Conservation (phyloP, 2,329 filamentous ascomycete genomes). For the Penicillium sp. region DNA sequence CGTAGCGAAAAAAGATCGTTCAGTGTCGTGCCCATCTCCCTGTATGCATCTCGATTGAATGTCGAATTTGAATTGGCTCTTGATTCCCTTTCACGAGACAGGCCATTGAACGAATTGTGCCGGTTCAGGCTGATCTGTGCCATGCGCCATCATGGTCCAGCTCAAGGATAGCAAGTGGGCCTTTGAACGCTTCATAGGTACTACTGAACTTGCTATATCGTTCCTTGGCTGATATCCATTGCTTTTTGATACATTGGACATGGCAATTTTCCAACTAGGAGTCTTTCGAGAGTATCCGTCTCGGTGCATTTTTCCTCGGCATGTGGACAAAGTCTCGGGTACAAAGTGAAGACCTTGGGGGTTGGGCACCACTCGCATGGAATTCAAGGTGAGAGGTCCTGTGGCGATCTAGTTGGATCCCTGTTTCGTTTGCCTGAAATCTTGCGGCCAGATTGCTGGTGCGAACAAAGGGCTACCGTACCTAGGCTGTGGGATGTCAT, state of each 20-base stretch:
- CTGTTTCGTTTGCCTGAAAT: background rate
- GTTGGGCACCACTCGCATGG: too few species aligned
- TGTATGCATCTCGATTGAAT: background rate
- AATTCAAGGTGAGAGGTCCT: background rate
- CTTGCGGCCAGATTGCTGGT: background rate
- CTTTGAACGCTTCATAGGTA: too few species aligned
- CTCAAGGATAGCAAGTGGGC: too few species aligned
- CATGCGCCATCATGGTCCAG: too few species aligned
- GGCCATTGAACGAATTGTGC: background rate
- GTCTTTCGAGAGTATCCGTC: too few species aligned
- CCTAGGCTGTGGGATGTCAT: background rate
- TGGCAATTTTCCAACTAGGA: too few species aligned
- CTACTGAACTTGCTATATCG: too few species aligned
- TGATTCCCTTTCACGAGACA: background rate
- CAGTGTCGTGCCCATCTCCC: background rate
- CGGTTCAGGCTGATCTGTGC: background rate
- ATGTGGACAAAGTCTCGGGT: too few species aligned
- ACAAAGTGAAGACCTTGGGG: too few species aligned
- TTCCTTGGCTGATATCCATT: too few species aligned
- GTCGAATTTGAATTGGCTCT: background rate
- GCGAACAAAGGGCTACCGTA: background rate
- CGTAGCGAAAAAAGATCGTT: background rate
- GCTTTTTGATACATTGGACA: too few species aligned
- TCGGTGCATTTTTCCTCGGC: too few species aligned
- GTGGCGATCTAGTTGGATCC: background rate